A percentile compares a stretch with the other conserved stretches of the same genome.
Evolutionary conservation across 768 basidiomycete species (phyloP).

Genomic region (Leucosporidium scottii): DNA sequence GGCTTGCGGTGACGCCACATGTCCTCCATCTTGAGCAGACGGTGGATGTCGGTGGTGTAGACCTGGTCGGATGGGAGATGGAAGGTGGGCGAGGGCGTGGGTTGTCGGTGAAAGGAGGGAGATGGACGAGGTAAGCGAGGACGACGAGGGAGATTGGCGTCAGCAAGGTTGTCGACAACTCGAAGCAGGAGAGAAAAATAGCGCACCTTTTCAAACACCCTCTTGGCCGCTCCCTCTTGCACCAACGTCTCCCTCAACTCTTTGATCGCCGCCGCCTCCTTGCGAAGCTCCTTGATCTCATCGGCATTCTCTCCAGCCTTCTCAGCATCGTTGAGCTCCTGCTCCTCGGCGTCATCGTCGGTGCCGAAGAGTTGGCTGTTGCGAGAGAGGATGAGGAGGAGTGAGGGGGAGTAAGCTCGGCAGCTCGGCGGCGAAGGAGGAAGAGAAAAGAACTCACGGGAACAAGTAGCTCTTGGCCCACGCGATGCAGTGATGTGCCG

Average conservation of each 20-base stretch:
- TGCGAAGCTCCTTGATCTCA: slow-evolving; percentile 82
- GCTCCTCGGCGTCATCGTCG: slow-evolving; percentile 58
- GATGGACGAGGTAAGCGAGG: neutral
- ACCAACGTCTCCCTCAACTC: slow-evolving; percentile 67
- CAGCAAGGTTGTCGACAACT: neutral
- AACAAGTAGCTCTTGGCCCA: slow-evolving; percentile 98
- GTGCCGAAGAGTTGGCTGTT: slow-evolving; percentile 86
- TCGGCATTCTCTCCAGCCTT: slow-evolving; percentile 88
- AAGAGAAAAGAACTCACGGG: slow-evolving; percentile 52
- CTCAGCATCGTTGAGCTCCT: slow-evolving; percentile 85
- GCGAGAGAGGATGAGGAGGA: neutral
- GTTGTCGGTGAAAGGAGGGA: neutral
- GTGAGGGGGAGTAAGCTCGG: neutral
- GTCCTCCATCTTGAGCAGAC: slow-evolving; percentile 84
- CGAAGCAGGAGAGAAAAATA: neutral
- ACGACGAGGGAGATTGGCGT: neutral
- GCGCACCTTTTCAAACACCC: slow-evolving; percentile 75
- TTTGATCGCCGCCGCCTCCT: slow-evolving; percentile 80
- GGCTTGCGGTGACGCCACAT: slow-evolving; percentile 93
- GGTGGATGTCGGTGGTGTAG: slow-evolving; percentile 77
- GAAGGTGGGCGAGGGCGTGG: neutral
- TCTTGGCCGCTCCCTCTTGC: slow-evolving; percentile 54
- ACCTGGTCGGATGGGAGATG: slow-evolving; percentile 53
- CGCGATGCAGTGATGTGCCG: slow-evolving; percentile 96
- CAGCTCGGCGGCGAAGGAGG: neutral